phyloP scores from a whole-genome alignment of 805 yeast species.

The Candida anglica region DNA sequence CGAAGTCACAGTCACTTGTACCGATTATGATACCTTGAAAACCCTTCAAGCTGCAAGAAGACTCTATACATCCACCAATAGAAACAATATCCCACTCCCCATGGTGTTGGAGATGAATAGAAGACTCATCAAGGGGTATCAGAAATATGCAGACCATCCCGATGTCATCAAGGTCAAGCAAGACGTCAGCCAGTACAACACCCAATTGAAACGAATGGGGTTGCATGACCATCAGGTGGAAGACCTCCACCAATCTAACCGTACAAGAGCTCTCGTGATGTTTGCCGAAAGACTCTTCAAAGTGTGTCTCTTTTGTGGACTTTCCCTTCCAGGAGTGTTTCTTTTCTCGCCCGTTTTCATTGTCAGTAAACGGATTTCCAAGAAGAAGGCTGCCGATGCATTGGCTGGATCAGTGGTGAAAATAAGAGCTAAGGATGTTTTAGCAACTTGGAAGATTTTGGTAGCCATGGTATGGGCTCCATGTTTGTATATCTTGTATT shows the following conservation, averaged over 20 bases:
- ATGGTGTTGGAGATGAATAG: slow-evolving; percentile 41
- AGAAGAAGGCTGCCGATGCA: slow-evolving; percentile 33
- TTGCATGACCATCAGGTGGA: slow-evolving; percentile 41
- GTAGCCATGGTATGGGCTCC: slow-evolving; percentile 41
- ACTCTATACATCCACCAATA: slow-evolving; percentile 29
- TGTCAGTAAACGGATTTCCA: slow-evolving; percentile 28
- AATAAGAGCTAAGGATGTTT: slow-evolving; percentile 38
- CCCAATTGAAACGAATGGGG: slow-evolving; percentile 25
- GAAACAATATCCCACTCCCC: slow-evolving; percentile 35
- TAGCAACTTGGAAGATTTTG: slow-evolving; percentile 40
- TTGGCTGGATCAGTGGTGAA: slow-evolving; percentile 36
- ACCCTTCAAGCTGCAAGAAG: slow-evolving; percentile 41
- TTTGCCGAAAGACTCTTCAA: slow-evolving; percentile 23
- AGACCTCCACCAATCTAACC: slow-evolving; percentile 17
- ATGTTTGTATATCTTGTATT: slow-evolving; percentile 34
- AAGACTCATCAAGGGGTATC: slow-evolving; percentile 33
- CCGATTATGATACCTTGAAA: slow-evolving; percentile 40
- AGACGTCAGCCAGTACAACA: slow-evolving; percentile 31
- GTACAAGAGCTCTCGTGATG: slow-evolving; percentile 16
- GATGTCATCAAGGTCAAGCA: slow-evolving; percentile 28
- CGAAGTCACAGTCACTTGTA: slow-evolving; percentile 38
- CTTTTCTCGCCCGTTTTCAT: slow-evolving; percentile 39
- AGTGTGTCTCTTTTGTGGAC: slow-evolving; percentile 24
- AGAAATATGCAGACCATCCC: slow-evolving; percentile 27
- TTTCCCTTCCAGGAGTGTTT: slow-evolving; percentile 35